Conservation (phyloP, 495 filamentous ascomycete genomes). For the Penicillium canescens region DNA sequence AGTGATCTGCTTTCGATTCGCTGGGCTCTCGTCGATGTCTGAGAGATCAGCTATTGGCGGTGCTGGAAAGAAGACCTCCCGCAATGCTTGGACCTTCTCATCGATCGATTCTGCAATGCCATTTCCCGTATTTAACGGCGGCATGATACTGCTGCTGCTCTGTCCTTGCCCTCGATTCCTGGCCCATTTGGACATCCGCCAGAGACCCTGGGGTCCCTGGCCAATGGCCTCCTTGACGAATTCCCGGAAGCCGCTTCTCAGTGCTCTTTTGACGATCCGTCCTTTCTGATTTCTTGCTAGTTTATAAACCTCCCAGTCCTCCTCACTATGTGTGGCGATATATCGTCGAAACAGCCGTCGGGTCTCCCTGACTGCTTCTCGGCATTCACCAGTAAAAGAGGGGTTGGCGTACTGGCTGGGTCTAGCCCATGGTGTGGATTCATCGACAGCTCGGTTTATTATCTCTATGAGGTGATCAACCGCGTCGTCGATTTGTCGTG, state of each 20-base stretch:
- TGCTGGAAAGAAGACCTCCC: conserved; percentile 24
- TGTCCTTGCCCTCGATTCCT: conserved; percentile 1
- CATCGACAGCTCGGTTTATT: conserved; percentile 1
- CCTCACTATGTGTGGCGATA: background rate
- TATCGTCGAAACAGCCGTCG: background rate
- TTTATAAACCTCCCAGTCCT: background rate
- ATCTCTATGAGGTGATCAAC: background rate
- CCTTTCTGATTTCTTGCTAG: background rate
- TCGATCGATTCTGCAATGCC: background rate
- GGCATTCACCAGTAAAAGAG: conserved; percentile 10
- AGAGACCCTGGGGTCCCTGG: conserved; percentile 10
- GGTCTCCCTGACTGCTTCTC: conserved; percentile 4
- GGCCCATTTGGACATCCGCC: conserved; percentile 14
- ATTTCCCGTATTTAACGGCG: background rate
- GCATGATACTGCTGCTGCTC: conserved; percentile 4
- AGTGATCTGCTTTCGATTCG: too few species aligned
- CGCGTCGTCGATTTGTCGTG: conserved; percentile 1
- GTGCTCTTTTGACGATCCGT: background rate
- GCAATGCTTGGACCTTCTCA: conserved; percentile 19
- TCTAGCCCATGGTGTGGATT: conserved; percentile 6
- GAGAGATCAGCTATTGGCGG: conserved; percentile 20
- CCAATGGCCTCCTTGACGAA: conserved; percentile 1
- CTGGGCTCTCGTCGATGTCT: too few species aligned
- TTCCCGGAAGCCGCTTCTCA: background rate
- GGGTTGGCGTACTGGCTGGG: conserved; percentile 9